Percentiles rank a stretch among this genome's conserved stretches.
phyloP scores from a whole-genome alignment of 2,329 filamentous ascomycete species.

The Pestalotiopsis sp. region DNA sequence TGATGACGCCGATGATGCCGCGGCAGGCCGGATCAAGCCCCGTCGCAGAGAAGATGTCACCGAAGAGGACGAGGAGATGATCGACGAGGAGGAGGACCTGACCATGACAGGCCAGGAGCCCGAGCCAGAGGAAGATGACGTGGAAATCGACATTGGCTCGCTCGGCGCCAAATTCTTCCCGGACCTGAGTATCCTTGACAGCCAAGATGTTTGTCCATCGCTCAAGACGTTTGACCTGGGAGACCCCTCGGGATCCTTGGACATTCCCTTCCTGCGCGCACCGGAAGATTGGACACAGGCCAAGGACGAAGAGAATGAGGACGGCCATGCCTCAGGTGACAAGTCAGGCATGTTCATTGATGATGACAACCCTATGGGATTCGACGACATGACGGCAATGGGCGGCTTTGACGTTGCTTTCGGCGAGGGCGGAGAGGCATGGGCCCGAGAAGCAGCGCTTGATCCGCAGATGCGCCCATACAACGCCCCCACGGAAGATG shows the following conservation, averaged over 20 bases:
- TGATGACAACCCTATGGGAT: slow-evolving; percentile 81
- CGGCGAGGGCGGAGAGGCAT: slow-evolving; percentile 93
- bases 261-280: slow-evolving; percentile 90
- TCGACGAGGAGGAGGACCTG: slow-evolving; percentile 37
- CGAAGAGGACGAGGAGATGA: slow-evolving; percentile 40
- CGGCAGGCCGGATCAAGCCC: slow-evolving; percentile 40
- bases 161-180: slow-evolving; percentile 86
- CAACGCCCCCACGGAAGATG: slow-evolving; percentile 61
- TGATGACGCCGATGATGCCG: slow-evolving; percentile 71
- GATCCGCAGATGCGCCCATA: slow-evolving; percentile 86
- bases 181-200: slow-evolving; percentile 74
- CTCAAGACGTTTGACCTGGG: slow-evolving; percentile 93
- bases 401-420: slow-evolving; percentile 82
- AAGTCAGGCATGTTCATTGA: slow-evolving; percentile 84
- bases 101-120: slow-evolving; percentile 45
- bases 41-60: slow-evolving; percentile 37
- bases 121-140: slow-evolving; percentile 54
- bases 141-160: slow-evolving; percentile 77
- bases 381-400: slow-evolving; percentile 75
- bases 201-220: slow-evolving; percentile 91
- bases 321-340: slow-evolving; percentile 58
- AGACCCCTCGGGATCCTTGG: slow-evolving; percentile 79
- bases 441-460: slow-evolving; percentile 87
- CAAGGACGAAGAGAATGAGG: slow-evolving; percentile 61
- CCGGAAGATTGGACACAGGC: slow-evolving; percentile 83